Conservation (phyloP, 202 grass and related monocot species). For the Dendrocalamus latiflorus region DNA sequence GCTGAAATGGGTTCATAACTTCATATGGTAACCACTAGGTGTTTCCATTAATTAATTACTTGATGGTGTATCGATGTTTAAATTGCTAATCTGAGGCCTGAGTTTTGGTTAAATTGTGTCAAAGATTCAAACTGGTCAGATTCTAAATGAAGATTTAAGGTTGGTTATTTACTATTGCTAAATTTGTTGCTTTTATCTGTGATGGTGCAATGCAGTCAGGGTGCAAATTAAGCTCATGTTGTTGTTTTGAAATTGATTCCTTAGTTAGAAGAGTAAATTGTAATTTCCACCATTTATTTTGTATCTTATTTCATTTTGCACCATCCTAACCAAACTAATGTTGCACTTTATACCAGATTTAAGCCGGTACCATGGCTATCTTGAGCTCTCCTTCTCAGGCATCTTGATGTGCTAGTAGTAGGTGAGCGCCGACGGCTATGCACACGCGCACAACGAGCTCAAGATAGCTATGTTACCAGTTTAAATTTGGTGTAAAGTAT, state of each 20-base stretch:
- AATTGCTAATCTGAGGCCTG: slow-evolving; percentile 29
- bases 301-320: too few relatives aligned
- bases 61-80: background rate
- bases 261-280: background rate
- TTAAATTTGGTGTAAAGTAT: too few relatives aligned
- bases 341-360: too few relatives aligned
- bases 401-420: too few relatives aligned
- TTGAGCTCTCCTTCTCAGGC: too few relatives aligned
- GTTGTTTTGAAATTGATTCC: background rate
- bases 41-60: background rate
- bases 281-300: too few relatives aligned
- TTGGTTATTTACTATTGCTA: background rate
- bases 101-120: background rate
- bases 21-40: background rate
- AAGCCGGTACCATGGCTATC: too few relatives aligned
- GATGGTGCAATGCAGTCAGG: background rate
- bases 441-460: too few relatives aligned
- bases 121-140: background rate
- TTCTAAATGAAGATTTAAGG: background rate
- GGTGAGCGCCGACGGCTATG: too few relatives aligned
- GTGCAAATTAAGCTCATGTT: background rate
- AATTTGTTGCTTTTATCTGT: background rate
- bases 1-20: background rate
- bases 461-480: too few relatives aligned
- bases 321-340: too few relatives aligned